Evolutionary conservation across 495 filamentous ascomycete species (phyloP).

Genomic region (Penicillium lividum): DNA sequence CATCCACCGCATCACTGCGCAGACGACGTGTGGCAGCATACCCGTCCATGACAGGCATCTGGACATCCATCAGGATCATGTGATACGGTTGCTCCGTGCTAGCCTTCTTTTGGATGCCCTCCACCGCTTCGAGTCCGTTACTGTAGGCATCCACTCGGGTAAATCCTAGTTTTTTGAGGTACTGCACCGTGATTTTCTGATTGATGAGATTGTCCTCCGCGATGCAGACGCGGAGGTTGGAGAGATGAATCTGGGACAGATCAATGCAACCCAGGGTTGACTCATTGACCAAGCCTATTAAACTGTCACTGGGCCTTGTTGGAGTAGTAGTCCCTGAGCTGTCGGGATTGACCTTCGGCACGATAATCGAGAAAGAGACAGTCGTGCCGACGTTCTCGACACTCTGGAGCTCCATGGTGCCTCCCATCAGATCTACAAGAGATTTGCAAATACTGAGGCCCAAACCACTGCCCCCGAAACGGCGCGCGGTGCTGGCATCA

Average conservation of each 20-base stretch:
- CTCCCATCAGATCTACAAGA: constrained; percentile 80
- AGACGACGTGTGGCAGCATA: constrained; percentile 81
- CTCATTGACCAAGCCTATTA: neutral
- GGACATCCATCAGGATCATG: constrained; percentile 86
- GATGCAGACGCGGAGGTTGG: constrained; percentile 75
- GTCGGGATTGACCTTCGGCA: constrained; percentile 61
- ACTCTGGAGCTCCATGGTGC: constrained; percentile 77
- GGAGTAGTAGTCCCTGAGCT: constrained; percentile 8
- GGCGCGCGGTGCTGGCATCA: constrained; percentile 76
- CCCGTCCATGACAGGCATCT: constrained; percentile 87
- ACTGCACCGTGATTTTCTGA: constrained; percentile 81
- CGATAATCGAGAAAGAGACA: constrained; percentile 75
- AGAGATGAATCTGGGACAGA: constrained; percentile 65
- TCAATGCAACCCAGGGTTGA: constrained; percentile 34
- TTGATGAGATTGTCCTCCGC: constrained; percentile 88
- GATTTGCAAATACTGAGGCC: constrained; percentile 91
- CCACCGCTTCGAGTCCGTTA: constrained; percentile 78
- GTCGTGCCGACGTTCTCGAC: constrained; percentile 73
- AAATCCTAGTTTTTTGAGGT: constrained; percentile 78
- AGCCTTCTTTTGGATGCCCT: constrained; percentile 68
- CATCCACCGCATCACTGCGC: constrained; percentile 65
- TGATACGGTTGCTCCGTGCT: constrained; percentile 60
- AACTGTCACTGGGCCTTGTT: neutral
- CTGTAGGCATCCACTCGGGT: constrained; percentile 69
- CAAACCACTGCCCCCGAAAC: constrained; percentile 83